A percentile compares a stretch with the other conserved stretches of the same genome.
Conservation (phyloP, 805 yeast species). For the Wickerhamomyces xylosicus region DNA sequence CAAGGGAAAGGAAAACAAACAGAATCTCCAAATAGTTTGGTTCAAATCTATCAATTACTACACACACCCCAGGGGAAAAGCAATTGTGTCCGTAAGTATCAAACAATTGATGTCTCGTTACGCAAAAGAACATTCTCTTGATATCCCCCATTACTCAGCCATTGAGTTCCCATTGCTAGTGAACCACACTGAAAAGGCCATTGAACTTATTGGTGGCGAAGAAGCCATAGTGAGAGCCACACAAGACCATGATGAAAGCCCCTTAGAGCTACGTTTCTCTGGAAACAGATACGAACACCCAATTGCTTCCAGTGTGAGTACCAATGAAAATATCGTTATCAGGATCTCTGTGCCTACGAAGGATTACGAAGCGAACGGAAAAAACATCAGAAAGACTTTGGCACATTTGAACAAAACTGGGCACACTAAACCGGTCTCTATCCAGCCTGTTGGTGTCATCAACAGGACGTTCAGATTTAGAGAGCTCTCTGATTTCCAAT, state of each 20-base stretch:
- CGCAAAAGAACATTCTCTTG: slow-evolving; percentile 53
- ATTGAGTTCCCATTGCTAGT: slow-evolving; percentile 76
- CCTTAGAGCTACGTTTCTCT: slow-evolving; percentile 30
- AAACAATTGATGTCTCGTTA: slow-evolving; percentile 11
- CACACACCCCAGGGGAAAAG: too few relatives aligned
- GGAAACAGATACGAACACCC: slow-evolving; percentile 45
- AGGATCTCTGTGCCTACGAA: slow-evolving; percentile 53
- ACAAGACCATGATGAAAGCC: slow-evolving; percentile 21
- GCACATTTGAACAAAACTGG: slow-evolving; percentile 18
- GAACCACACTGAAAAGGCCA: slow-evolving; percentile 48
- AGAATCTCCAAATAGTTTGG: not conserved
- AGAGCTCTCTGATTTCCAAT: slow-evolving; percentile 83
- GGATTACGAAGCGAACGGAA: slow-evolving; percentile 29
- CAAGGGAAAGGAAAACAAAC: slow-evolving; percentile 1
- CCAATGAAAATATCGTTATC: slow-evolving; percentile 47
- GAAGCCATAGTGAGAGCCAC: slow-evolving; percentile 22
- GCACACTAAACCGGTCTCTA: slow-evolving; percentile 27
- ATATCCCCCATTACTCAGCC: slow-evolving; percentile 63
- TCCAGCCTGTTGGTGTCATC: slow-evolving; percentile 57
- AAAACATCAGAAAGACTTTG: slow-evolving; percentile 33
- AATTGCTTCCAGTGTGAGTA: slow-evolving; percentile 39
- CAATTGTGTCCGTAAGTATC: not conserved
- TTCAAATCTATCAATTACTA: not conserved
- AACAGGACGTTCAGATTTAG: slow-evolving; percentile 67
- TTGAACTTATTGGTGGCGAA: slow-evolving; percentile 61